These are phyloP conservation scores for Cystoisospora suis DNA, from an alignment of 169 alveolate genomes.

Conservation along the genomic window DNA sequence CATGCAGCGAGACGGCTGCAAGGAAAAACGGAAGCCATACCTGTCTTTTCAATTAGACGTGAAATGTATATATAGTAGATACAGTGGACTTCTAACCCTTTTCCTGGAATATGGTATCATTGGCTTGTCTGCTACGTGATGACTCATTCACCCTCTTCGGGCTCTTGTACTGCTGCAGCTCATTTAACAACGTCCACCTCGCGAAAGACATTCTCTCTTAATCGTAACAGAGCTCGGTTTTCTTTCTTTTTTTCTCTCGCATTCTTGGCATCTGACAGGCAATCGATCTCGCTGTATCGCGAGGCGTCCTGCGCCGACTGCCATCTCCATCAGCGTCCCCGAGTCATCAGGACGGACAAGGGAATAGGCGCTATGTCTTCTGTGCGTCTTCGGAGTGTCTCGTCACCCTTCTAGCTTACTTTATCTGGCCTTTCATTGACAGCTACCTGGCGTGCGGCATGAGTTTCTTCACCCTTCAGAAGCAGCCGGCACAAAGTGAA, in stretches of 20 bases:
- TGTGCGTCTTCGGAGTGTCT: background rate
- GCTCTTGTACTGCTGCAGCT: too few species aligned
- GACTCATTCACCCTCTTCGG: too few species aligned
- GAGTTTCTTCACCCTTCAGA: slow-evolving; percentile 35
- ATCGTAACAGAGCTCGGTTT: background rate
- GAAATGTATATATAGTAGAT: too few species aligned
- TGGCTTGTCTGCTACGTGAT: too few species aligned
- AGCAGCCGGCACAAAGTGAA: background rate
- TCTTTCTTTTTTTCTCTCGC: background rate
- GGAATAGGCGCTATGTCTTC: background rate
- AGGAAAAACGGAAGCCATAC: background rate
- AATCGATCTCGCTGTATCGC: slow-evolving; percentile 3
- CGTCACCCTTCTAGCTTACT: background rate
- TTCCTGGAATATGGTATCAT: too few species aligned
- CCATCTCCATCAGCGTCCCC: slow-evolving; percentile 13
- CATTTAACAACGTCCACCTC: too few species aligned
- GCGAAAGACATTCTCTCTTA: too few species aligned
- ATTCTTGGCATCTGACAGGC: background rate
- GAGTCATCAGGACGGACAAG: background rate
- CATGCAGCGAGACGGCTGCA: background rate
- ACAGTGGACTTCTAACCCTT: too few species aligned
- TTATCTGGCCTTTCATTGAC: slow-evolving; percentile 59
- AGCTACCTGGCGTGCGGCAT: slow-evolving; percentile 56
- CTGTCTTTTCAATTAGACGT: too few species aligned
- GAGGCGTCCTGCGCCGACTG: background rate